Evolutionary conservation across 768 basidiomycete species (phyloP), one percentile per base, ranked within the genome.

Genomic region (Exsudoporus frostii): DNA sequence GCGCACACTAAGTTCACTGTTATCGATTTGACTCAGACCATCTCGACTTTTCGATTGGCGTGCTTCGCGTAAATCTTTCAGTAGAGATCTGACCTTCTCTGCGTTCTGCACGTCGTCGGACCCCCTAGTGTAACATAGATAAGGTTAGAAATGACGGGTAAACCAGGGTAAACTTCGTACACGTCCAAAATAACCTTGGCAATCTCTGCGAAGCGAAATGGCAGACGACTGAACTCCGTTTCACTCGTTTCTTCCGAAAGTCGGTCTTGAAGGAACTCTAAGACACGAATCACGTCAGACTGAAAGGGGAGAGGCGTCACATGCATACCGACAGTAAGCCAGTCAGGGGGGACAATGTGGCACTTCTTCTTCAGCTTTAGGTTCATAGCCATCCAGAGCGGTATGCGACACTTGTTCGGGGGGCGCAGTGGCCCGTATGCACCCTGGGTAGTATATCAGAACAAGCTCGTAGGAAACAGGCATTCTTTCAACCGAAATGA

Each of bases 61-160:
- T 13, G 91, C 92, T 74, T 98, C 95, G 13, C 95, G 87, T n/a
- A 98, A 76, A 65, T 97, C 94, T 68, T 98, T 95, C 19, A 98
- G 79, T 2, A 98, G 72, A 6, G 86, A 85, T 6, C 91, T 82
- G 20, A 98, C 74, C 59, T 84, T 88, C 50, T 97, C 92, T 5
- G 94, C 83, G 52, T 85, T 84, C 49, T 86, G 82, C 8, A 98
- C 74, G 59, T 99, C 95, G 65, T 98, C 95, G 9, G 92, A 79
- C 0, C 96, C 95, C 0, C 96, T 98, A 50, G 10, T 38, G 22
- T 17, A 24, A 50, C 38, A 40, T 52, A 43, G 48, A 40, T 51
- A 43, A 49, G 29, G 44, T 29, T 41, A 25, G 27, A 27, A n/a
- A 25, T 27, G 34, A 39, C 20, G 22, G 48, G 36, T 27, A 24